phyloP scores from a whole-genome alignment of 768 basidiomycete species.

The Macrolepiota dolichaula region DNA sequence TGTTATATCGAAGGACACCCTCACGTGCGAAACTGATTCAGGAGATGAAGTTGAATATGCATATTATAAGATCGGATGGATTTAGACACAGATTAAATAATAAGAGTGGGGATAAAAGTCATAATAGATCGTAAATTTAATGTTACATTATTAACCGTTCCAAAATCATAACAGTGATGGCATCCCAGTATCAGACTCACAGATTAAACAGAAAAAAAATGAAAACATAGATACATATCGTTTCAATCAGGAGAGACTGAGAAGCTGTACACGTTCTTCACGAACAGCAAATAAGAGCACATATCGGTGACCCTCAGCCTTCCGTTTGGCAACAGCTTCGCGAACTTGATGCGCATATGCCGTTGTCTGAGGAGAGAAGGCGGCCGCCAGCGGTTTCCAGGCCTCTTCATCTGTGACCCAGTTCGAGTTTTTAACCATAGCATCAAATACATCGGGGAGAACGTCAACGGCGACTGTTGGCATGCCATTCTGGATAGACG shows the following conservation, averaged over 20 bases:
- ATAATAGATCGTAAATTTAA: neutral
- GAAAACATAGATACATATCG: neutral
- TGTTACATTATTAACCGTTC: neutral
- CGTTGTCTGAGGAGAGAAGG: conserved; percentile 54
- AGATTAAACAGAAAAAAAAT: neutral
- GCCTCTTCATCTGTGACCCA: conserved; percentile 78
- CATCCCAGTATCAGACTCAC: neutral
- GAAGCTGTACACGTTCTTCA: conserved; percentile 66
- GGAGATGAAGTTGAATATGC: conserved; percentile 62
- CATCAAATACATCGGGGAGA: conserved; percentile 54
- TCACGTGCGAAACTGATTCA: conserved; percentile 50
- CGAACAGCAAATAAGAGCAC: conserved; percentile 63
- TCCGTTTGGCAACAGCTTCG: conserved; percentile 60
- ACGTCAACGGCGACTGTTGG: conserved; percentile 77
- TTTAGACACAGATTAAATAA: neutral
- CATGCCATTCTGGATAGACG: conserved; percentile 54
- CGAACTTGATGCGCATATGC: conserved; percentile 67
- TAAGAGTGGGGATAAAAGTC: neutral
- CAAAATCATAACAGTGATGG: neutral
- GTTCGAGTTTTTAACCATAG: conserved; percentile 48
- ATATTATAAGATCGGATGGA: conserved; percentile 75
- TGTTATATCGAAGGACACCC: conserved; percentile 37
- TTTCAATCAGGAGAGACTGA: neutral
- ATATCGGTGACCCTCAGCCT: conserved; percentile 59
- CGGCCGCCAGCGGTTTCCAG: conserved; percentile 57